A percentile compares a stretch with the other conserved stretches of the same genome.
Conservation (phyloP, 1,284 basidiomycete genomes). For the Sanghuangporus weigelae region DNA sequence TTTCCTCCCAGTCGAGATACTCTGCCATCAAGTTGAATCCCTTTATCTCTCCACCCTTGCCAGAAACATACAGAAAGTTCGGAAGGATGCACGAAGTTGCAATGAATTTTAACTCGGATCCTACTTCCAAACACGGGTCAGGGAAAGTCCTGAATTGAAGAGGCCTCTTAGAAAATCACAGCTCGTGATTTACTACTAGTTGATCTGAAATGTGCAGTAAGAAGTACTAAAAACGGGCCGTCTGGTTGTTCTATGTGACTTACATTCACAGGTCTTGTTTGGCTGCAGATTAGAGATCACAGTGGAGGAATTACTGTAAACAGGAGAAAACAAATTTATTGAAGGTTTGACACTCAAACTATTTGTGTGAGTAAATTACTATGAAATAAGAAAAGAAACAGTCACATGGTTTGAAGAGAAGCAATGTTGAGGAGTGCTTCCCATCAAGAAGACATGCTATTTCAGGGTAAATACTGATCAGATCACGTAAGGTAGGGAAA, state of each 20-base stretch:
- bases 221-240: not conserved
- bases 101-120: conserved; percentile 60
- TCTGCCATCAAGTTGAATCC: conserved; percentile 66
- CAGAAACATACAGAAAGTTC: conserved; percentile 62
- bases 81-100: conserved; percentile 58
- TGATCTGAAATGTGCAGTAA: not conserved
- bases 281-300: conserved; percentile 62
- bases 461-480: no score
- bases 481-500: no score
- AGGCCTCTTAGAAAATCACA: conserved; percentile 48
- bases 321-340: no score
- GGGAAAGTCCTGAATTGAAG: conserved; percentile 65
- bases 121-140: conserved; percentile 49
- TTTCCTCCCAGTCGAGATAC: conserved; percentile 31
- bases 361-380: no score
- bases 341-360: no score
- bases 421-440: no score
- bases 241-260: no score
- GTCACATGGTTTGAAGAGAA: no score
- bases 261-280: conserved; percentile 69
- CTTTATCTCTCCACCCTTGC: conserved; percentile 47
- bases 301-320: no score
- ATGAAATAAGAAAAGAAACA: no score
- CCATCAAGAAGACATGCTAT: no score
- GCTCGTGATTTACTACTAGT: conserved; percentile 13